These are phyloP conservation scores for Arachis monticola DNA, from an alignment of 331 rosid genomes.

Conservation along the genomic window DNA sequence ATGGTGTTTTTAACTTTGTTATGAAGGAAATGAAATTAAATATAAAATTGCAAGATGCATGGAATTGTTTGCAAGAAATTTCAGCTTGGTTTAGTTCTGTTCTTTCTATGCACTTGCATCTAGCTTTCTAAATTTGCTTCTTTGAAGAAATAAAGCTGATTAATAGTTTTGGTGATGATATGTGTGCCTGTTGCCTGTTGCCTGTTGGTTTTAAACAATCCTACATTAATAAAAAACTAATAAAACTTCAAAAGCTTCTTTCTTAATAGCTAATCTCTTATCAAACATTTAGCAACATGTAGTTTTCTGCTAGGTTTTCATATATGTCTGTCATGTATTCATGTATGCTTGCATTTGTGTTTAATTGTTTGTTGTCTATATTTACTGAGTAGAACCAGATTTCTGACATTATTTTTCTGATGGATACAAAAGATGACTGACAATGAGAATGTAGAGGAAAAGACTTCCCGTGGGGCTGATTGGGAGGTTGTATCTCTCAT, in stretches of 20 bases:
- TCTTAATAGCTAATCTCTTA: not conserved
- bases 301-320: not conserved
- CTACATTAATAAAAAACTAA: not conserved
- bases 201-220: conserved; percentile 8
- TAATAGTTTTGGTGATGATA: not conserved
- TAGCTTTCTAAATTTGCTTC: too few species aligned
- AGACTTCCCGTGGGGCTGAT: conserved; percentile 70
- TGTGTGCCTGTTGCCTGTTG: not conserved
- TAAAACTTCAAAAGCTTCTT: not conserved
- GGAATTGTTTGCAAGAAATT: conserved; percentile 19
- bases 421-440: conserved; percentile 68
- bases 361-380: conserved; percentile 5
- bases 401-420: conserved; percentile 32
- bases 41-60: not conserved
- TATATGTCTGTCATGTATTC: not conserved
- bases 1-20: not conserved
- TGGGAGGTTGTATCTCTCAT: conserved; percentile 94
- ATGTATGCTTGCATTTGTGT: conserved; percentile 4
- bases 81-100: not conserved
- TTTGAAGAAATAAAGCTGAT: not conserved
- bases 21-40: not conserved
- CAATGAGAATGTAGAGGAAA: conserved; percentile 68
- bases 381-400: conserved; percentile 25
- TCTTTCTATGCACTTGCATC: not conserved
- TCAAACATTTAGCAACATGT: not conserved